phyloP scores from a whole-genome alignment of 192 early-diverging fungal species.

The Backusella macrospora region DNA sequence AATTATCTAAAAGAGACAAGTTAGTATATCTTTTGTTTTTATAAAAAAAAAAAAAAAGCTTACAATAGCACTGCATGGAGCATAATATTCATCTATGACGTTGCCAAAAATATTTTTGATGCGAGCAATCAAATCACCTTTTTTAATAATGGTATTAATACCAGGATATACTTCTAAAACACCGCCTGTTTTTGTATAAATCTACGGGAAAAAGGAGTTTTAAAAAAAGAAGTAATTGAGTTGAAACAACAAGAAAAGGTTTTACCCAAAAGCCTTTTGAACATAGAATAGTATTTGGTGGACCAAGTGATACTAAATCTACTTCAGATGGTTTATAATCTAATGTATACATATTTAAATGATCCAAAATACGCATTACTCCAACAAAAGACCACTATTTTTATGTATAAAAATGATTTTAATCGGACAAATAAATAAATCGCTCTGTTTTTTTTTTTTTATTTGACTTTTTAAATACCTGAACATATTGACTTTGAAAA shows the following conservation, averaged over 20 bases:
- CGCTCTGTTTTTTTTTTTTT: background rate
- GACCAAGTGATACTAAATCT: slow-evolving; percentile 18
- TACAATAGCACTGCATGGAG: slow-evolving; percentile 79
- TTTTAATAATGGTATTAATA: slow-evolving; percentile 80
- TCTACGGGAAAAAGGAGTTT: slow-evolving; percentile 58
- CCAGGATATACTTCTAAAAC: slow-evolving; percentile 83
- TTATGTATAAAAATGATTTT: background rate
- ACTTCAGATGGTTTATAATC: slow-evolving; percentile 21
- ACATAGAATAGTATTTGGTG: slow-evolving; percentile 38
- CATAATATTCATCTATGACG: slow-evolving; percentile 82
- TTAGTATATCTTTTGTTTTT: background rate
- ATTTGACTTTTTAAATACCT: slow-evolving; percentile 44
- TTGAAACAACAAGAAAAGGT: background rate
- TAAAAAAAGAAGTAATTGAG: background rate
- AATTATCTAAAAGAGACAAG: slow-evolving; percentile 48
- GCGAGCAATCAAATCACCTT: slow-evolving; percentile 83
- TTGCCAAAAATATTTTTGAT: slow-evolving; percentile 91
- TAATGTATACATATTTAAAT: slow-evolving; percentile 60
- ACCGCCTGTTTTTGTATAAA: slow-evolving; percentile 86
- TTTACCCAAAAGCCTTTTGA: slow-evolving; percentile 43
- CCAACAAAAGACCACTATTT: slow-evolving; percentile 63
- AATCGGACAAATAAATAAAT: background rate
- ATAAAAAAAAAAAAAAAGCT: background rate
- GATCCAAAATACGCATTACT: slow-evolving; percentile 67
- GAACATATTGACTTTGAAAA: slow-evolving; percentile 85